These are phyloP conservation scores for Thuja plicata DNA, from an alignment of 83 land plant species.

Conservation along the genomic window DNA sequence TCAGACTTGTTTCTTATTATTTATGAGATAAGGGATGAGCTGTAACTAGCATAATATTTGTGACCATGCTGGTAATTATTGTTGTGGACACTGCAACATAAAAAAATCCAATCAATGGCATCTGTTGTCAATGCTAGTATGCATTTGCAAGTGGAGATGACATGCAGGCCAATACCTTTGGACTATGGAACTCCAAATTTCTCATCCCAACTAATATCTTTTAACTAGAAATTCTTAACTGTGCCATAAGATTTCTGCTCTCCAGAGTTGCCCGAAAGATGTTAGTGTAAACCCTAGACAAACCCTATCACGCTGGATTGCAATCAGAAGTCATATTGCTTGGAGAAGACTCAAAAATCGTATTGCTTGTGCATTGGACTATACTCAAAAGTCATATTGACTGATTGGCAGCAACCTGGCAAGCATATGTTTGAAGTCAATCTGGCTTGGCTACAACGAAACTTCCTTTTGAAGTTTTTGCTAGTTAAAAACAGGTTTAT, in stretches of 20 bases:
- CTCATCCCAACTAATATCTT: no score
- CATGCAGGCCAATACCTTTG: neutral
- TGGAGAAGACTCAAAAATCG: neutral
- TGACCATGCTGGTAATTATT: neutral
- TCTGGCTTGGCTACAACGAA: neutral
- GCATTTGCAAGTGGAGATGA: neutral
- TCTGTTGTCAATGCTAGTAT: neutral
- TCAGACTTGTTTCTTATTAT: neutral
- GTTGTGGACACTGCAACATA: neutral
- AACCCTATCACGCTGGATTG: neutral
- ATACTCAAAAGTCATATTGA: neutral
- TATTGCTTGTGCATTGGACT: neutral
- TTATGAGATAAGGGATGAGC: neutral
- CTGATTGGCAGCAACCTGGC: neutral
- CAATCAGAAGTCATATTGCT: neutral
- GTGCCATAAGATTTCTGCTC: neutral
- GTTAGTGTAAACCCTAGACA: neutral
- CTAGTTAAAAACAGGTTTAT: neutral
- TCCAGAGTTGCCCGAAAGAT: neutral
- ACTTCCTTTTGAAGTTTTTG: neutral
- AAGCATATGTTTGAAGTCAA: neutral
- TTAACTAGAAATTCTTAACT: neutral
- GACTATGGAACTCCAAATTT: neutral
- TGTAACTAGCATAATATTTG: neutral
- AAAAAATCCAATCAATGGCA: neutral